Conservation (phyloP, 2,329 filamentous ascomycete genomes). For the Hypoxylon sp. region DNA sequence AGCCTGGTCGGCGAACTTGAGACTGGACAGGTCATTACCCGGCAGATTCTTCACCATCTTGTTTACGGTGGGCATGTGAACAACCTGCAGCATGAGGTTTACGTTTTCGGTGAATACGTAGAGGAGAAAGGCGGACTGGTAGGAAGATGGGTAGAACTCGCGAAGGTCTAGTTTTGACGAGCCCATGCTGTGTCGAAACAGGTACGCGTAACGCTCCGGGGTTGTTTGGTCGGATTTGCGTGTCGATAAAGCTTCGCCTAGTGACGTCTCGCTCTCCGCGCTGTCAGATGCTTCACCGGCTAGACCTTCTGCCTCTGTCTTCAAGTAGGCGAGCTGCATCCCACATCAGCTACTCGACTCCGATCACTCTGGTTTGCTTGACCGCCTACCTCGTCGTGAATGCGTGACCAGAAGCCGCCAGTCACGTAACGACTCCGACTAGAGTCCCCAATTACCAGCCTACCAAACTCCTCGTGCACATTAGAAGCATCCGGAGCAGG, state of each 20-base stretch:
- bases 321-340: conserved; percentile 54
- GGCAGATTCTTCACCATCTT: conserved; percentile 50
- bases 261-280: conserved; percentile 50
- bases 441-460: conserved; percentile 56
- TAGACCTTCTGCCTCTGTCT: conserved; percentile 50
- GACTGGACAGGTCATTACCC: conserved; percentile 39
- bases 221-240: conserved; percentile 53
- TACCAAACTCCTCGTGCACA: conserved; percentile 55
- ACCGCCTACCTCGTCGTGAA: conserved; percentile 60
- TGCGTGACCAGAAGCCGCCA: conserved; percentile 62
- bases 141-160: conserved; percentile 60
- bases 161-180: conserved; percentile 44
- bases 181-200: conserved; percentile 57
- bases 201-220: conserved; percentile 57
- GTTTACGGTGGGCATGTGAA: conserved; percentile 56
- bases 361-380: neutral
- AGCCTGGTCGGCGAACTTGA: conserved; percentile 57
- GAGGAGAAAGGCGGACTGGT: conserved; percentile 62
- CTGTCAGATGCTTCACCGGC: conserved; percentile 47
- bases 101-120: conserved; percentile 61
- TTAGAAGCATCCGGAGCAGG: conserved; percentile 7
- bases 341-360: conserved; percentile 31
- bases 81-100: conserved; percentile 52
- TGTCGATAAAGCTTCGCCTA: conserved; percentile 44
- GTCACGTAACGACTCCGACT: conserved; percentile 57